Conservation (phyloP, 139 green algal species). For the Limnomonas spitsbergensis region DNA sequence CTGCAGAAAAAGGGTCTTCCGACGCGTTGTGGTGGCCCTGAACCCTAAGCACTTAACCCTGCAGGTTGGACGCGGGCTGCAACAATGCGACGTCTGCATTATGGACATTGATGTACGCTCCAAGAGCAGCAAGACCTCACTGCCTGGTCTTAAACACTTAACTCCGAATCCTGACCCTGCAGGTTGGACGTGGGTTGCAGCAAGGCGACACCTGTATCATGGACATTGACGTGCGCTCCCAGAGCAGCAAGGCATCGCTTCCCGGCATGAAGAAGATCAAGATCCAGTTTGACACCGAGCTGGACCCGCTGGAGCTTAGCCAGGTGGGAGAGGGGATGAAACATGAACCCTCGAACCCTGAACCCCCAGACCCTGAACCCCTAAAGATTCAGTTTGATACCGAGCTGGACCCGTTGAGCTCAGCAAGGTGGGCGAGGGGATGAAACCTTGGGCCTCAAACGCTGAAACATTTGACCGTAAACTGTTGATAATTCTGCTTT, state of each 20-base stretch:
- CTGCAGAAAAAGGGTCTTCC: too few species aligned
- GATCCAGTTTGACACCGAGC: conserved; percentile 46
- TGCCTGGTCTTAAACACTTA: conserved; percentile 47
- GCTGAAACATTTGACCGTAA: too few species aligned
- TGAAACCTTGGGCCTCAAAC: too few species aligned
- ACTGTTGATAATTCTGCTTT: conserved; percentile 32
- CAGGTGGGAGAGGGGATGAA: conserved; percentile 24
- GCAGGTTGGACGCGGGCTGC: neutral
- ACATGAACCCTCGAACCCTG: too few species aligned
- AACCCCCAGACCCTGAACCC: too few species aligned
- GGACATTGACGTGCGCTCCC: conserved; percentile 33
- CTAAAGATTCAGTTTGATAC: conserved; percentile 44
- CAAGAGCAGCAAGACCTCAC: neutral
- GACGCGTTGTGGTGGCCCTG: too few species aligned
- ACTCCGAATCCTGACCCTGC: too few species aligned
- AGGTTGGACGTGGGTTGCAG: neutral
- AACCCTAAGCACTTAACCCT: too few species aligned
- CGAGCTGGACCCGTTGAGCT: conserved; percentile 44
- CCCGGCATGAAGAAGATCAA: conserved; percentile 34
- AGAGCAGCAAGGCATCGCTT: conserved; percentile 16
- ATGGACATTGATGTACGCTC: conserved; percentile 41
- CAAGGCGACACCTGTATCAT: conserved; percentile 44
- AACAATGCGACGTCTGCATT: conserved; percentile 37
- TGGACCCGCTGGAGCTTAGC: conserved; percentile 40
- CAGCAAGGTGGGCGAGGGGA: conserved; percentile 21